phyloP scores from a whole-genome alignment of 1,284 basidiomycete genomes.

The Boletellus deceptivus region DNA sequence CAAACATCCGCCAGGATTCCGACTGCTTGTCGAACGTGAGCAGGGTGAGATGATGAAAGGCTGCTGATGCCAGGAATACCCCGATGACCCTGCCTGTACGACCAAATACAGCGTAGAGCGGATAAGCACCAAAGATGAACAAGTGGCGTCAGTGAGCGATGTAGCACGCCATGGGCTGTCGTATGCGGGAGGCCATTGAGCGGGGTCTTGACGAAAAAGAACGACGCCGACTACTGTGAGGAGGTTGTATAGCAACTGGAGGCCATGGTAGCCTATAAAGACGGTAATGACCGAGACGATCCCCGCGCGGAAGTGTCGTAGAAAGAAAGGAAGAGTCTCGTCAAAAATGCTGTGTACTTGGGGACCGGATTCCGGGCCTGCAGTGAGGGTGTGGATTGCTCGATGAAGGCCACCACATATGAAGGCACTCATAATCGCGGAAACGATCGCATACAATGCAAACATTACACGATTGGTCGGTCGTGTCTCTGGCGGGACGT shows the following conservation, averaged over 20 bases:
- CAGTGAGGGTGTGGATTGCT: background rate
- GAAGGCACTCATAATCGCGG: background rate
- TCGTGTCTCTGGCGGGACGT: slow-evolving; percentile 43
- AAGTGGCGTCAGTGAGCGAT: background rate
- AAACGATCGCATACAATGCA: background rate
- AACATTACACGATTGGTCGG: slow-evolving; percentile 35
- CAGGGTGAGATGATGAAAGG: slow-evolving; percentile 51
- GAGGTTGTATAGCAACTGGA: background rate
- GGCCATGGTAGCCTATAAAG: slow-evolving; percentile 15
- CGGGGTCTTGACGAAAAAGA: background rate
- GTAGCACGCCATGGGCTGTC: background rate
- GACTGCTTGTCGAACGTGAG: slow-evolving; percentile 46
- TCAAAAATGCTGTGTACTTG: slow-evolving; percentile 35
- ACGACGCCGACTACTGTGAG: background rate
- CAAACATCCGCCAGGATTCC: slow-evolving; percentile 42
- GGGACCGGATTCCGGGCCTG: background rate
- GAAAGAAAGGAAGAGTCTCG: slow-evolving; percentile 36
- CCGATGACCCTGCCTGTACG: slow-evolving; percentile 47
- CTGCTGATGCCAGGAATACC: slow-evolving; percentile 52
- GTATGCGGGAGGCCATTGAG: slow-evolving; percentile 2
- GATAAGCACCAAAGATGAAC: background rate
- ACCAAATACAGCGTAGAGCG: slow-evolving; percentile 33
- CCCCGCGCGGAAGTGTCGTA: slow-evolving; percentile 42
- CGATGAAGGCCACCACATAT: background rate
- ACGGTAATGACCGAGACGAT: slow-evolving; percentile 41